phyloP scores from a whole-genome alignment of 164 flowering plant species.

The Annona squamosa region DNA sequence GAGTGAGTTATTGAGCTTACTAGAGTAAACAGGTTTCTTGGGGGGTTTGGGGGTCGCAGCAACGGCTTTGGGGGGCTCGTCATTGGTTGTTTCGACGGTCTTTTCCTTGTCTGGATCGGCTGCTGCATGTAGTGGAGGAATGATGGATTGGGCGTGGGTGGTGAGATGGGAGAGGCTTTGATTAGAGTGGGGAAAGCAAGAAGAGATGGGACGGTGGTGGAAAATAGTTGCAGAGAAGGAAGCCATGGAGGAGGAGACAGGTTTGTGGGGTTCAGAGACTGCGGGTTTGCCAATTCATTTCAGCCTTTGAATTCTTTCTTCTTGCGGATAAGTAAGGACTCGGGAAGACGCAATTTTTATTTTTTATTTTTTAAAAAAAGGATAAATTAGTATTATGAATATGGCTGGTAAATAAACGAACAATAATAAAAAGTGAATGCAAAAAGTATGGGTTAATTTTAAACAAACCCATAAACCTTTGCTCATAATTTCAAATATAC shows the following conservation, averaged over 20 bases:
- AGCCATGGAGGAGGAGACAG: constrained; percentile 1
- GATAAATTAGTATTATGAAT: no score
- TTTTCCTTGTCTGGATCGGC: constrained; percentile 23
- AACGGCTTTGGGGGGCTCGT: constrained; percentile 20
- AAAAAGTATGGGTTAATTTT: no score
- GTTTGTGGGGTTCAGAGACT: neutral
- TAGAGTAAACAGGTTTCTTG: constrained; percentile 65
- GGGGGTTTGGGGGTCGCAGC: constrained; percentile 23
- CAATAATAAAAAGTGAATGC: no score
- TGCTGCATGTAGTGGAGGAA: constrained; percentile 3
- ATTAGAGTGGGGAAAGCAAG: neutral
- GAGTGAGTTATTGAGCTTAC: constrained; percentile 22
- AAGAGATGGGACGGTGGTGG: neutral
- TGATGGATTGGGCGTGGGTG: neutral
- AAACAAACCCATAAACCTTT: no score
- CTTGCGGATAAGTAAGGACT: neutral
- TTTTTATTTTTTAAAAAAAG: no score
- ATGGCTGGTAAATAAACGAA: no score
- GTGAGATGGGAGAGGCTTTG: neutral
- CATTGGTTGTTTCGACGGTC: constrained; percentile 18
- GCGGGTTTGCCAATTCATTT: neutral
- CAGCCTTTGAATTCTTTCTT: neutral
- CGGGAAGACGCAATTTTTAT: no score
- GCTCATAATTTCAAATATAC: no score
- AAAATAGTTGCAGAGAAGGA: constrained; percentile 12